Percentiles rank a stretch among this genome's conserved stretches.
phyloP scores from a whole-genome alignment of 2,329 filamentous ascomycete genomes.

The Aspergillus aculeatinus region DNA sequence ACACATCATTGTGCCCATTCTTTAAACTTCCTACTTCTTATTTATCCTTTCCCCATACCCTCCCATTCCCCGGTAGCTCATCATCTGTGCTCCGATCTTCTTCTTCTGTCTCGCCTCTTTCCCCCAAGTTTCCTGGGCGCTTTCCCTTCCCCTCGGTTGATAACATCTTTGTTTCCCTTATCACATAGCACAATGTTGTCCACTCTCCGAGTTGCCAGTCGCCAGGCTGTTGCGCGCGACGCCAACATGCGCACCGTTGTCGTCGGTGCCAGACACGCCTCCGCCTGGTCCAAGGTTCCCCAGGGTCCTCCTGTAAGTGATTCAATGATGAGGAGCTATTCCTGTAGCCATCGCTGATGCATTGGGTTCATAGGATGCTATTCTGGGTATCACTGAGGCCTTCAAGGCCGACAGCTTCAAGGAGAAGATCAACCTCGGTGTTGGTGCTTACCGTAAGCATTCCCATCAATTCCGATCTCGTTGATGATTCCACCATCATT shows the following conservation, averaged over 20 bases:
- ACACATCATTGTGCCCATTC: conserved; percentile 14
- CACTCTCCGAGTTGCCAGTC: conserved; percentile 46
- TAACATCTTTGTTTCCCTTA: not conserved
- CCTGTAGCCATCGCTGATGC: conserved; percentile 24
- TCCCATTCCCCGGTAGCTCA: not conserved
- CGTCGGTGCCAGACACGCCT: conserved; percentile 61
- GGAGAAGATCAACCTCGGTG: conserved; percentile 98
- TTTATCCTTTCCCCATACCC: conserved; percentile 2
- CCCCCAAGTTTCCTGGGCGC: not conserved
- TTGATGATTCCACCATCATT: not conserved
- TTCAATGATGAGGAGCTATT: conserved; percentile 5
- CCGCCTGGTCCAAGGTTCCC: conserved; percentile 85
- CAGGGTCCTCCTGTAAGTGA: conserved; percentile 87
- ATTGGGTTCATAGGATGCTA: conserved; percentile 40
- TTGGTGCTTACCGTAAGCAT: conserved; percentile 82
- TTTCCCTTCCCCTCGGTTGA: not conserved
- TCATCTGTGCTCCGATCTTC: not conserved
- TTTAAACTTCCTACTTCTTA: conserved; percentile 6
- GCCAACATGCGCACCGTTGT: conserved; percentile 39
- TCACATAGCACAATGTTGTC: conserved; percentile 43
- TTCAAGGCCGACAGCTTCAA: conserved; percentile 95
- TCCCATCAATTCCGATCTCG: not conserved
- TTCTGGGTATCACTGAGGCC: conserved; percentile 77
- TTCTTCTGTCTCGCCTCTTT: not conserved
- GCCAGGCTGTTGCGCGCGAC: conserved; percentile 41